A percentile compares a stretch with the other conserved stretches of the same genome.
Evolutionary conservation across 257 asterid genomes (phyloP).

Genomic region (Solanum chaucha): DNA sequence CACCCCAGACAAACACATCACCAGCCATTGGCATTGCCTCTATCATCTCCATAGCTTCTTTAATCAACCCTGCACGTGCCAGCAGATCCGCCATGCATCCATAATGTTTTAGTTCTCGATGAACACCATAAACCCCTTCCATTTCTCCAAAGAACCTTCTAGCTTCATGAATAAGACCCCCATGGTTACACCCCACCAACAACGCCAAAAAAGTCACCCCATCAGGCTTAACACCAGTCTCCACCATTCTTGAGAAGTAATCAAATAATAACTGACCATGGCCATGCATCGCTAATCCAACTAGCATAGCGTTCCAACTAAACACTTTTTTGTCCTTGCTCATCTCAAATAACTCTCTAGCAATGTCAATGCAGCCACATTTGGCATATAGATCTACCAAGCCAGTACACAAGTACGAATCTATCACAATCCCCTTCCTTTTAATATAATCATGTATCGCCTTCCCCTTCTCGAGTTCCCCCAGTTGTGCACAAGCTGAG

Average conservation of each 20-base stretch:
- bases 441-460: slow-evolving; percentile 32
- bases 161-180: slow-evolving; percentile 59
- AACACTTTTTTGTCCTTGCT: slow-evolving; percentile 31
- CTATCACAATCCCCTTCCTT: slow-evolving; percentile 23
- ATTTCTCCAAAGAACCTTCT: slow-evolving; percentile 42
- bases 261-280: slow-evolving; percentile 30
- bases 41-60: slow-evolving; percentile 64
- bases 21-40: slow-evolving; percentile 64
- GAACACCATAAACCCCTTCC: slow-evolving; percentile 52
- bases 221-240: slow-evolving; percentile 40
- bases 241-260: slow-evolving; percentile 52
- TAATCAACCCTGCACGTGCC: slow-evolving; percentile 64
- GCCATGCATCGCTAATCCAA: slow-evolving; percentile 78
- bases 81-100: slow-evolving; percentile 90
- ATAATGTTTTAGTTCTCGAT: slow-evolving; percentile 68
- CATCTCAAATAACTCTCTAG: slow-evolving; percentile 37
- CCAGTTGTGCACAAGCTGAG: slow-evolving; percentile 77
- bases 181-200: slow-evolving; percentile 80
- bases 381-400: slow-evolving; percentile 71
- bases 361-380: slow-evolving; percentile 60
- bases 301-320: slow-evolving; percentile 81
- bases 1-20: slow-evolving; percentile 84
- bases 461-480: slow-evolving; percentile 57
- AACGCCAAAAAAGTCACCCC: slow-evolving; percentile 64
- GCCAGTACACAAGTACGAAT: slow-evolving; percentile 59